A percentile compares a stretch with the other conserved stretches of the same genome.
These are phyloP conservation scores for Rhododendron henanense DNA, from an alignment of 148 eudicot species.

Conservation along the genomic window DNA sequence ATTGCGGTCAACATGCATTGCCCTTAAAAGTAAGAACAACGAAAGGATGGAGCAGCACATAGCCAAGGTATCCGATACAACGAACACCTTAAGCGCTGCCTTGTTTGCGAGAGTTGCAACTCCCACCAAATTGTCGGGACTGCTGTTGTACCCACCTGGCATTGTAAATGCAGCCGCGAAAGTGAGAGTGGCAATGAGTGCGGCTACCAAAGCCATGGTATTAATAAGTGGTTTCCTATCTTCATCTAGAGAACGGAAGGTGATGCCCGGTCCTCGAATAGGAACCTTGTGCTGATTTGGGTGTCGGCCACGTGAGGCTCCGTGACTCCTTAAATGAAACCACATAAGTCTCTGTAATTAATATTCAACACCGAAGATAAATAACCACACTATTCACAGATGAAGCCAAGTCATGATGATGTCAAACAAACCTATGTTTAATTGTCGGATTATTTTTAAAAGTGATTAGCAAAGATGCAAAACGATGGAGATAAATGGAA, in stretches of 20 bases:
- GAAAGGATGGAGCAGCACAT: neutral
- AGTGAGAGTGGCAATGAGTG: neutral
- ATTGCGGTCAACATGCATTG: fast-evolving
- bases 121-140: neutral
- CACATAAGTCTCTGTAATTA: too few relatives aligned
- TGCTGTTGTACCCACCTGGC: neutral
- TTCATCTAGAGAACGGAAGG: neutral
- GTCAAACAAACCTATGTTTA: too few relatives aligned
- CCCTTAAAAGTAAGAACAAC: neutral
- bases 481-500: too few relatives aligned
- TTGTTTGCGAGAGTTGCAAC: neutral
- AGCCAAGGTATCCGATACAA: neutral
- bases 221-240: neutral
- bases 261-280: too few relatives aligned
- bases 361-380: too few relatives aligned
- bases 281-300: too few relatives aligned
- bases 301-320: too few relatives aligned
- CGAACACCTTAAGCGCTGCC: neutral
- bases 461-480: too few relatives aligned
- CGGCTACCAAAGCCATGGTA: neutral
- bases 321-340: too few relatives aligned
- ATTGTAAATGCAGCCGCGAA: neutral
- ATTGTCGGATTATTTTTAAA: too few relatives aligned
- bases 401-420: too few relatives aligned
- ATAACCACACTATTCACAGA: too few relatives aligned